phyloP scores from a whole-genome alignment of 805 yeast species.

The Spathaspora sp. region DNA sequence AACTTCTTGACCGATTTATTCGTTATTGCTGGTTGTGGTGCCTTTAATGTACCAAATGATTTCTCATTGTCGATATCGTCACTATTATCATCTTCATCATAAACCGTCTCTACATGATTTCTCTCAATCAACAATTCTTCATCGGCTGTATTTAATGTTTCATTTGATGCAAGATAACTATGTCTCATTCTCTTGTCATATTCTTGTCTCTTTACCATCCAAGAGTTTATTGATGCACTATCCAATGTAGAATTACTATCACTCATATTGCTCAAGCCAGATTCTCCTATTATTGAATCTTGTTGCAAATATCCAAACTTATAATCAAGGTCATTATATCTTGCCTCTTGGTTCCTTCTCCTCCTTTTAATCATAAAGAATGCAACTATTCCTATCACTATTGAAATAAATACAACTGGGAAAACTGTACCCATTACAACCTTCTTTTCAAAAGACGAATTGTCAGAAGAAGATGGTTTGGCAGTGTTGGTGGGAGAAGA shows the following conservation, averaged over 20 bases:
- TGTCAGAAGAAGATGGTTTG: neutral
- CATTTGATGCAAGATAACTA: conserved; percentile 30
- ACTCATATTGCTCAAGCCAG: conserved; percentile 10
- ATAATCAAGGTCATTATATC: conserved; percentile 29
- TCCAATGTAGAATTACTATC: conserved; percentile 40
- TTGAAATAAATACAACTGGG: conserved; percentile 20
- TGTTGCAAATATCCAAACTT: conserved; percentile 19
- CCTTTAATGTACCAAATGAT: neutral
- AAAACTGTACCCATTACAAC: conserved; percentile 33
- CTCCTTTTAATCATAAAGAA: conserved; percentile 17
- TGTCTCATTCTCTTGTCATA: conserved; percentile 28
- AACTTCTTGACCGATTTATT: conserved; percentile 16
- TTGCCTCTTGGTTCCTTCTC: conserved; percentile 18
- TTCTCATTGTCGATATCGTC: conserved; percentile 4
- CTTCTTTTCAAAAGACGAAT: neutral
- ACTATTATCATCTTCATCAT: conserved; percentile 3
- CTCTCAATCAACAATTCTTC: conserved; percentile 9
- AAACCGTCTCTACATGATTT: neutral
- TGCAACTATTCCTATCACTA: conserved; percentile 11
- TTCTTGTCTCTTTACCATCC: conserved; percentile 49
- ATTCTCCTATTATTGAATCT: conserved; percentile 7
- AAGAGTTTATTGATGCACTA: conserved; percentile 49
- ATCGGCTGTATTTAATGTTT: conserved; percentile 14
- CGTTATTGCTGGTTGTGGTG: neutral
- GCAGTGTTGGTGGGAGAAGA: neutral